These are phyloP conservation scores for Beauveria caledonica DNA, from an alignment of 2,329 filamentous ascomycete species.

Conservation along the genomic window DNA sequence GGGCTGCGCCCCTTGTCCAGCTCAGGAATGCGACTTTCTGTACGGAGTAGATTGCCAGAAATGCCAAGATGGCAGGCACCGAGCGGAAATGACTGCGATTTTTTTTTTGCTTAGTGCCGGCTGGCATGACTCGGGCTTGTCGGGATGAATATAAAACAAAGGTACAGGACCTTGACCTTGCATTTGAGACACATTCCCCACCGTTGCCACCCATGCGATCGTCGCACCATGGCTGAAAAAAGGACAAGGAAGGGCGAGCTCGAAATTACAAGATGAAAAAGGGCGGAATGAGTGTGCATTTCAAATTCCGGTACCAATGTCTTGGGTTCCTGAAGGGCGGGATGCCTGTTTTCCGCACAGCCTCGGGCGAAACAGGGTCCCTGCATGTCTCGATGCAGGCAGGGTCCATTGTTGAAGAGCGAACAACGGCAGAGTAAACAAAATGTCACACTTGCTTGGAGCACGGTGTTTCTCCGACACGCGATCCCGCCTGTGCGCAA, in stretches of 20 bases:
- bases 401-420: conserved; percentile 2
- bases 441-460: background rate
- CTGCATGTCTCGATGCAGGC: background rate
- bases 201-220: conserved; percentile 6
- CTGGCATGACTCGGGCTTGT: conserved; percentile 3
- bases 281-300: background rate
- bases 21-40: background rate
- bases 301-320: conserved; percentile 4
- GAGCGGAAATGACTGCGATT: background rate
- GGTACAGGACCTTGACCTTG: background rate
- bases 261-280: conserved; percentile 1
- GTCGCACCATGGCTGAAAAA: conserved; percentile 1
- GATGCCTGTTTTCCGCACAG: background rate
- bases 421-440: background rate
- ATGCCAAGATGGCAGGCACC: background rate
- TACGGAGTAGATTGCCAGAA: background rate
- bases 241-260: background rate
- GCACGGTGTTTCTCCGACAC: background rate
- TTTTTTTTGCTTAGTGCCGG: background rate
- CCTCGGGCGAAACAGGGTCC: conserved; percentile 2
- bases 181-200: conserved; percentile 7
- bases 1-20: background rate
- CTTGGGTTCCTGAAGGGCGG: background rate
- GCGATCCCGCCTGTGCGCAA: conserved; percentile 1
- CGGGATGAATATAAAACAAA: conserved; percentile 7